Evolutionary conservation across 2,329 filamentous ascomycete species (phyloP), one percentile per base, ranked within the genome.

Genomic region (Emmonsia crescens): DNA sequence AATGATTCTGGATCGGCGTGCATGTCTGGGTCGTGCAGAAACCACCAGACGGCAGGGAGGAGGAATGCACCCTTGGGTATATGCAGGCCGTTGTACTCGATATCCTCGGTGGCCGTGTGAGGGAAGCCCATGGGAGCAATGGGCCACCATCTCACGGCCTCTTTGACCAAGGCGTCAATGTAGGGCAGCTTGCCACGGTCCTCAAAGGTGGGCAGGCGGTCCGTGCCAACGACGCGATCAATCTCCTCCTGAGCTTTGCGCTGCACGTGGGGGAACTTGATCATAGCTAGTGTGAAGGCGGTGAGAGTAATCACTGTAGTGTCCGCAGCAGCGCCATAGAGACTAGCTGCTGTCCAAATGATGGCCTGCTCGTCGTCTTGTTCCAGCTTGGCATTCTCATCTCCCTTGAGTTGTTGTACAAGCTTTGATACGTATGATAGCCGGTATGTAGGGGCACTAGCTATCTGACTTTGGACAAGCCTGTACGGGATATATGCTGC

Each of bases 271-370:
- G 78, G 79, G 38, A 79, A 79, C n/a, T 81, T 72, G 19, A 74
- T 76, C 69, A 83, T 83, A 0, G 80, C 81, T 0, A 84, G 73
- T 24, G 81, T 73, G 66, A 83, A 83, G 0, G 65, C 68, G 36
- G 69, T 65, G 31, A 64, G 54, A n/a, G 27, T 14, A 29, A 9
- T 49, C 12, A 66, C 16, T 19, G 24, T 6, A 36, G 65, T 64
- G 38, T 62, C 61, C 9, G 61, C 42, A 5, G 29, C 61, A 36
- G 44, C 61, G 10, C 29, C 61, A 56, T 62, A 62, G 16, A 60
- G 33, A 40, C 44, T 54, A n/a, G 49, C 61, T 5, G 61, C 61
- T n/a, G 61, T 40, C 61, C 61, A 62, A 21, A 42, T 62, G 44
- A 60, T 55, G 5, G 48, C 60, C 29, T 59, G 46, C 27, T 62